These are phyloP conservation scores for Yamadazyma triangularis DNA, from an alignment of 1,139 yeast genomes.

Conservation along the genomic window DNA sequence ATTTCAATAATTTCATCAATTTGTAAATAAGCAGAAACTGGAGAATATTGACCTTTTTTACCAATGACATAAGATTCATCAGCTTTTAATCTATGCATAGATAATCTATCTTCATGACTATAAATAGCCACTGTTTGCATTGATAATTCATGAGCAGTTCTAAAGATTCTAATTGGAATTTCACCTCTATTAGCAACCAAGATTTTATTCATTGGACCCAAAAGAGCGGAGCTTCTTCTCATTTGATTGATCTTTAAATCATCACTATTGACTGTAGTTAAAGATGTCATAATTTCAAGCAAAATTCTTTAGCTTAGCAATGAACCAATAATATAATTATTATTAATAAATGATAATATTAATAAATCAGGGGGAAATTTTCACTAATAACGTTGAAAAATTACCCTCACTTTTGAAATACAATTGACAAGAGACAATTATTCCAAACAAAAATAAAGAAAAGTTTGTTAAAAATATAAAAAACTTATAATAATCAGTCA, in stretches of 20 bases:
- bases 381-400: too few species aligned
- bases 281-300: slow-evolving; percentile 15
- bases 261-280: slow-evolving; percentile 13
- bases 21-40: slow-evolving; percentile 94
- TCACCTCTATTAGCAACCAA: slow-evolving; percentile 97
- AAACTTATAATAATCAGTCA: too few species aligned
- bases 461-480: too few species aligned
- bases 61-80: slow-evolving; percentile 95
- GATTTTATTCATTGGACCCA: slow-evolving; percentile 68
- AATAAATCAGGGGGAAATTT: too few species aligned
- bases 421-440: too few species aligned
- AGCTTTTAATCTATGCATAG: slow-evolving; percentile 92
- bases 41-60: slow-evolving; percentile 80
- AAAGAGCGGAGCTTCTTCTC: slow-evolving; percentile 59
- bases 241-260: slow-evolving; percentile 37
- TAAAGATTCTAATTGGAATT: slow-evolving; percentile 82
- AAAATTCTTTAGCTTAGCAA: too few species aligned
- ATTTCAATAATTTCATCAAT: slow-evolving; percentile 92
- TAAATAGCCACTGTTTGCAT: slow-evolving; percentile 98
- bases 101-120: slow-evolving; percentile 91
- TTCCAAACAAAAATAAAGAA: too few species aligned
- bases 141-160: slow-evolving; percentile 96
- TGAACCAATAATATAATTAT: too few species aligned
- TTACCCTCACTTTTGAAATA: too few species aligned
- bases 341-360: too few species aligned